Conservation (phyloP, 1,284 basidiomycete genomes). For the Chalciporus piperatoides region DNA sequence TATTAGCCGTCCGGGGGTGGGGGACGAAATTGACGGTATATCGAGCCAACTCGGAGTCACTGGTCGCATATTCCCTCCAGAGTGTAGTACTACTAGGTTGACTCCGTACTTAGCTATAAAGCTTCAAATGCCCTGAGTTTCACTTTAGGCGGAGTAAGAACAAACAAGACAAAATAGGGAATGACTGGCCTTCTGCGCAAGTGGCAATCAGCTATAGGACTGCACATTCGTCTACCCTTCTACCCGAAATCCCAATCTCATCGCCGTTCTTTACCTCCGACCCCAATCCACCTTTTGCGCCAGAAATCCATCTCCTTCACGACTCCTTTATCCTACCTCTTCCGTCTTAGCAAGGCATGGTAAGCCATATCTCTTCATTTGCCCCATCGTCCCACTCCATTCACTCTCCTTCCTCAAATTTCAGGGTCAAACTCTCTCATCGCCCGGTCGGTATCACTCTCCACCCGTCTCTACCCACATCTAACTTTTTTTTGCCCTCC, state of each 20-base stretch:
- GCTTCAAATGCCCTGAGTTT: too few species aligned
- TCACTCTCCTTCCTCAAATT: background rate
- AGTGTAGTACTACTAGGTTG: too few species aligned
- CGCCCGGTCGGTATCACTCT: conserved; percentile 49
- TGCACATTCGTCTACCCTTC: background rate
- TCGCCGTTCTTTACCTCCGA: conserved; percentile 3
- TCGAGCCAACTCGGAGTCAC: too few species aligned
- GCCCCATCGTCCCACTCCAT: conserved; percentile 8
- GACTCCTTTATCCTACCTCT: conserved; percentile 6
- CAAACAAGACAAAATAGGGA: conserved; percentile 35
- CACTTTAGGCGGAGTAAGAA: conserved; percentile 14
- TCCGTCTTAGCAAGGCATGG: conserved; percentile 36
- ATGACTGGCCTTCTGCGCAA: conserved; percentile 7
- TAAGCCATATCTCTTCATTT: conserved; percentile 13
- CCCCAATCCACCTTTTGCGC: background rate
- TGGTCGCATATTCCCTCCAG: too few species aligned
- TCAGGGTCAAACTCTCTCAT: conserved; percentile 73
- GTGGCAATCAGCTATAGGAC: background rate
- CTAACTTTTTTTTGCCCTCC: conserved; percentile 20
- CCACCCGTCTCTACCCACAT: conserved; percentile 1
- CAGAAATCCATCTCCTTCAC: background rate
- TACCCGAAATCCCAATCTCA: conserved; percentile 5
- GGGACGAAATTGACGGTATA: too few species aligned
- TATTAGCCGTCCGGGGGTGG: too few species aligned
- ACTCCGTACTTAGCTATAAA: too few species aligned